These are phyloP conservation scores for Colletotrichum sp. DNA, from an alignment of 2,329 filamentous ascomycete genomes.

Conservation along the genomic window DNA sequence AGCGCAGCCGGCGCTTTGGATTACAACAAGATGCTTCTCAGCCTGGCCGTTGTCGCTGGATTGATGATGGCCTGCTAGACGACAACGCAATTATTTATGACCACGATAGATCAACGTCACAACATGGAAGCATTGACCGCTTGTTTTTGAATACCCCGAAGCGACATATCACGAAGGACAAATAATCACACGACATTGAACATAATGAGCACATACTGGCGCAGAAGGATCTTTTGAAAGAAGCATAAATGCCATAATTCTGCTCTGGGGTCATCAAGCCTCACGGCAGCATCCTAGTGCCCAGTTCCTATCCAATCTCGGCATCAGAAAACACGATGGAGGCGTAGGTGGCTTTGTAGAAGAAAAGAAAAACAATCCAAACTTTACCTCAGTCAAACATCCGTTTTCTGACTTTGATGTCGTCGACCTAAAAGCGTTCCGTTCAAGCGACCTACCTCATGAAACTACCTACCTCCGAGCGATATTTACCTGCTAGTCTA, in stretches of 20 bases:
- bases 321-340: background rate
- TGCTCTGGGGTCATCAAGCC: background rate
- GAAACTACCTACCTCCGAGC: fast-evolving
- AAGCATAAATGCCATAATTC: background rate
- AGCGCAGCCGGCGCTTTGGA: background rate
- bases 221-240: background rate
- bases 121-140: constrained; percentile 12
- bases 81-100: background rate
- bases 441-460: background rate
- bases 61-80: background rate
- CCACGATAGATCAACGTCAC: background rate
- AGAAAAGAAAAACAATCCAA: background rate
- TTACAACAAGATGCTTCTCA: background rate
- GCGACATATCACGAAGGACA: background rate
- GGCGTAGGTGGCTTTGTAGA: background rate
- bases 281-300: background rate
- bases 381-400: fast-evolving
- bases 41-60: background rate
- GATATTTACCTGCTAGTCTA: background rate
- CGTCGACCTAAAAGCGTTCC: fast-evolving
- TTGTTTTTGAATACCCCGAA: background rate
- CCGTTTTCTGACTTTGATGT: background rate
- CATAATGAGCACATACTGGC: background rate
- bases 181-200: background rate
- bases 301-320: background rate